These are phyloP conservation scores for Pugionium dolabratum DNA, from an alignment of 345 rosid species.

Conservation along the genomic window DNA sequence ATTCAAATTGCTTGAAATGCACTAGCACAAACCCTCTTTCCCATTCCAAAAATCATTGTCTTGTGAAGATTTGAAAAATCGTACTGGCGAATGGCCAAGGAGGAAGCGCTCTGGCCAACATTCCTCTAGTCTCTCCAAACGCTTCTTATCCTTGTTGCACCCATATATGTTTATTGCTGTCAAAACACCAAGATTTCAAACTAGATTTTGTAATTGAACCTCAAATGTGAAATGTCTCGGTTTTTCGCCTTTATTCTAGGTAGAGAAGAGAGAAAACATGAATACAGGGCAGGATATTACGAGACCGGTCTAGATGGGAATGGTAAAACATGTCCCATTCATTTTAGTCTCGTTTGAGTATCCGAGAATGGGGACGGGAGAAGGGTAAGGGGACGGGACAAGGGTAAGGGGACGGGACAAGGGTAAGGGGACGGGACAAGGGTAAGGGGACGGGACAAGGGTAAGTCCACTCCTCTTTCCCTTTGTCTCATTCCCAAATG, in stretches of 20 bases:
- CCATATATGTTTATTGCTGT: slow-evolving; percentile 85
- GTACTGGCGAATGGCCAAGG: slow-evolving; percentile 45
- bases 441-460: no score
- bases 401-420: no score
- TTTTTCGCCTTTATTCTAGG: slow-evolving; percentile 16
- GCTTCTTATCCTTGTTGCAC: slow-evolving; percentile 82
- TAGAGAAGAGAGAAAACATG: no score
- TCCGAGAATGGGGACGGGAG: no score
- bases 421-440: no score
- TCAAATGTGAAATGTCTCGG: neutral
- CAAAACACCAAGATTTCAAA: slow-evolving; percentile 43
- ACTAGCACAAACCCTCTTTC: slow-evolving; percentile 80
- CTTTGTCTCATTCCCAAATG: no score
- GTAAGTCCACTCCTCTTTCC: no score
- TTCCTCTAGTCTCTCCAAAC: slow-evolving; percentile 68
- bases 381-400: no score
- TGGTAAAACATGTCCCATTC: no score
- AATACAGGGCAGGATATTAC: no score
- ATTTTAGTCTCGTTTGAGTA: no score
- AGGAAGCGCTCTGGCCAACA: slow-evolving; percentile 84
- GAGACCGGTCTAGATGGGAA: no score
- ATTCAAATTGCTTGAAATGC: slow-evolving; percentile 80
- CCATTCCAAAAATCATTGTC: slow-evolving; percentile 93
- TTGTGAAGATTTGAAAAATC: slow-evolving; percentile 62
- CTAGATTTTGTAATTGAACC: neutral